Evolutionary conservation across 1,284 basidiomycete species (phyloP).

Genomic region (Pseudozyma thailandica): DNA sequence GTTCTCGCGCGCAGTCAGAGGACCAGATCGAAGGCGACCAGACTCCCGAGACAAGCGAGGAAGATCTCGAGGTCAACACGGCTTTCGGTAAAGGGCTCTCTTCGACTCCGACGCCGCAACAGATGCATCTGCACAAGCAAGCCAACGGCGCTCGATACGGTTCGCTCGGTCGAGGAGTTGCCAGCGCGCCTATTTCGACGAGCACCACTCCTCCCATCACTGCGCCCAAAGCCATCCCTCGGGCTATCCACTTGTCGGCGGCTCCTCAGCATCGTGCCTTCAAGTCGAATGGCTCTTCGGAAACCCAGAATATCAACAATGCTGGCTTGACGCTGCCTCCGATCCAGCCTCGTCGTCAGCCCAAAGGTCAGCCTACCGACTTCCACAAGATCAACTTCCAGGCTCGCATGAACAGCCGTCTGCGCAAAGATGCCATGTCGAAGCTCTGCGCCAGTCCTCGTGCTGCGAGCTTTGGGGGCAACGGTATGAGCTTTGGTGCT

Average conservation of each 20-base stretch:
- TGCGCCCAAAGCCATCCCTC: constrained; percentile 45
- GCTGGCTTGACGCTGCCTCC: constrained; percentile 38
- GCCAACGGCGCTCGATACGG: constrained; percentile 24
- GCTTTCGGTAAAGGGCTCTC: constrained; percentile 28
- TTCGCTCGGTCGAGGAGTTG: constrained; percentile 24
- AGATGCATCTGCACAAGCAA: constrained; percentile 18
- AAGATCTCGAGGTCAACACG: constrained; percentile 50
- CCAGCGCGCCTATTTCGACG: constrained; percentile 33
- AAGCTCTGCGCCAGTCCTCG: constrained; percentile 61
- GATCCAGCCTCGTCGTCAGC: constrained; percentile 58
- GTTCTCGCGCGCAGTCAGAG: constrained; percentile 40
- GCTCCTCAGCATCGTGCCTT: constrained; percentile 52
- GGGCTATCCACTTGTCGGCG: constrained; percentile 46
- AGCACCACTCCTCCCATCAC: constrained; percentile 27
- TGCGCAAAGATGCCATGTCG: constrained; percentile 60
- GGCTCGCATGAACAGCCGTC: constrained; percentile 52
- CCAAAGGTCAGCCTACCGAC: constrained; percentile 60
- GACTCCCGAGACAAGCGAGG: constrained; percentile 63
- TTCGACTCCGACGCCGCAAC: constrained; percentile 25
- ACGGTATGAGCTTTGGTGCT: constrained; percentile 46
- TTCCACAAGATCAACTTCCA: constrained; percentile 62
- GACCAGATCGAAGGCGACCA: constrained; percentile 50
- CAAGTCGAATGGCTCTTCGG: constrained; percentile 23
- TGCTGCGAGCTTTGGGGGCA: constrained; percentile 50
- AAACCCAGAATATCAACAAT: constrained; percentile 26